Evolutionary conservation across 768 basidiomycete genomes (phyloP).

Genomic region (Amanita polypyramis): DNA sequence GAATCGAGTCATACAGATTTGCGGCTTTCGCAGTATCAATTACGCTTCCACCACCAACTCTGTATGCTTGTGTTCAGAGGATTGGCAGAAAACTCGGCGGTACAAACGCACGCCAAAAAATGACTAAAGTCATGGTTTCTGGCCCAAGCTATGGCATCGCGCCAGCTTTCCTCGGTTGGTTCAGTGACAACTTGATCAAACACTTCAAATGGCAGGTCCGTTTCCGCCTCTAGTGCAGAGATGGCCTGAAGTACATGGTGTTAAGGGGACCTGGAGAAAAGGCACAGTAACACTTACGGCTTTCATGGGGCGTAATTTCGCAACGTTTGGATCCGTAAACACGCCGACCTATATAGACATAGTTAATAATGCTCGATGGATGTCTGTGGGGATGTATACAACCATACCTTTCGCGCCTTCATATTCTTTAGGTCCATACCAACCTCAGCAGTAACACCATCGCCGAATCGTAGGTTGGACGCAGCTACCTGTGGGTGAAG

Average conservation of each 20-base stretch:
- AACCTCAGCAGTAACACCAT: conserved; percentile 83
- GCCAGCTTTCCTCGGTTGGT: conserved; percentile 87
- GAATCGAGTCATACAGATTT: conserved; percentile 50
- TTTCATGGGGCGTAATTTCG: conserved; percentile 73
- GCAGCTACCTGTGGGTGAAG: conserved; percentile 60
- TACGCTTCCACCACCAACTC: conserved; percentile 88
- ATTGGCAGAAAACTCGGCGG: neutral
- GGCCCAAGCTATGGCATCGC: conserved; percentile 82
- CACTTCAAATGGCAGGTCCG: conserved; percentile 69
- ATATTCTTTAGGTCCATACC: conserved; percentile 94
- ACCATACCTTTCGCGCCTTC: conserved; percentile 70
- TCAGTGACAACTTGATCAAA: conserved; percentile 79
- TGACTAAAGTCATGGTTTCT: conserved; percentile 84
- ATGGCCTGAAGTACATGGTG: conserved; percentile 39
- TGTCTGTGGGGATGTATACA: neutral
- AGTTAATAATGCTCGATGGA: conserved; percentile 1
- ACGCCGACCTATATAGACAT: conserved; percentile 64
- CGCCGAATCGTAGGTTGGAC: conserved; percentile 80
- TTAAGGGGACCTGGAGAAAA: neutral
- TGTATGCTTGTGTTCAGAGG: conserved; percentile 19
- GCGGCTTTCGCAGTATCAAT: conserved; percentile 96
- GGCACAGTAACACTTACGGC: conserved; percentile 30
- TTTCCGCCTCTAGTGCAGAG: conserved; percentile 68
- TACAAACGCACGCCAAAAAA: conserved; percentile 61
- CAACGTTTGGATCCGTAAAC: conserved; percentile 85